Conservation (phyloP, 129 eudicot species). For the Flaveria brownii region DNA sequence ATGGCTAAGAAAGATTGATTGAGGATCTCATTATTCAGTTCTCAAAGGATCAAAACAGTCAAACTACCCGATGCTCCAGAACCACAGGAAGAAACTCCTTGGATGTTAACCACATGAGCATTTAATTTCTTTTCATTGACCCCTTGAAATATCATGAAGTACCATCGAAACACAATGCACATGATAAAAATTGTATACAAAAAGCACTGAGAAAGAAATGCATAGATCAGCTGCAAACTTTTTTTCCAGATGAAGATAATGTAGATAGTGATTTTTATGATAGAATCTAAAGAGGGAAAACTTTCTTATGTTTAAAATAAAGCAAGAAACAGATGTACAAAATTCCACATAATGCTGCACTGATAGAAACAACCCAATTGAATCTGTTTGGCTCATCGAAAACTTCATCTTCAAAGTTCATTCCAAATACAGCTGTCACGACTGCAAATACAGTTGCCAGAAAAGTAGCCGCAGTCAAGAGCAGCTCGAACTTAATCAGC, state of each 20-base stretch:
- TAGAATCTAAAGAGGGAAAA: constrained; percentile 58
- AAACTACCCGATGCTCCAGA: too few relatives aligned
- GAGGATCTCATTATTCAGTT: too few relatives aligned
- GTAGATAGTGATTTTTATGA: constrained; percentile 13
- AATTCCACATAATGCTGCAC: constrained; percentile 52
- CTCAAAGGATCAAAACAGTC: neutral
- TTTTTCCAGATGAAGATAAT: neutral
- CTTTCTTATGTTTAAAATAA: constrained; percentile 83
- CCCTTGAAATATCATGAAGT: neutral
- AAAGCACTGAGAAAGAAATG: constrained; percentile 15
- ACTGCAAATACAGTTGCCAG: constrained; percentile 86
- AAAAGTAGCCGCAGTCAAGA: constrained; percentile 93
- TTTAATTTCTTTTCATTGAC: neutral
- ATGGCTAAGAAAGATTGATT: too few relatives aligned
- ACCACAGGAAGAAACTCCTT: neutral
- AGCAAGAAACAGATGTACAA: constrained; percentile 64
- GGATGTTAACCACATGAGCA: neutral
- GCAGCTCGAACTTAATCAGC: constrained; percentile 90
- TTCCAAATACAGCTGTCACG: constrained; percentile 92
- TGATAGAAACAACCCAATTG: constrained; percentile 67
- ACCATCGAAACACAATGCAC: constrained; percentile 14
- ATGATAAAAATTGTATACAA: constrained; percentile 6
- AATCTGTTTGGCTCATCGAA: constrained; percentile 72
- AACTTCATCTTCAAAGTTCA: constrained; percentile 76
- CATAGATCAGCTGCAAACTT: constrained; percentile 4